These are phyloP conservation scores for Diaporthe helianthi DNA, from an alignment of 2,329 filamentous ascomycete genomes.

Conservation along the genomic window DNA sequence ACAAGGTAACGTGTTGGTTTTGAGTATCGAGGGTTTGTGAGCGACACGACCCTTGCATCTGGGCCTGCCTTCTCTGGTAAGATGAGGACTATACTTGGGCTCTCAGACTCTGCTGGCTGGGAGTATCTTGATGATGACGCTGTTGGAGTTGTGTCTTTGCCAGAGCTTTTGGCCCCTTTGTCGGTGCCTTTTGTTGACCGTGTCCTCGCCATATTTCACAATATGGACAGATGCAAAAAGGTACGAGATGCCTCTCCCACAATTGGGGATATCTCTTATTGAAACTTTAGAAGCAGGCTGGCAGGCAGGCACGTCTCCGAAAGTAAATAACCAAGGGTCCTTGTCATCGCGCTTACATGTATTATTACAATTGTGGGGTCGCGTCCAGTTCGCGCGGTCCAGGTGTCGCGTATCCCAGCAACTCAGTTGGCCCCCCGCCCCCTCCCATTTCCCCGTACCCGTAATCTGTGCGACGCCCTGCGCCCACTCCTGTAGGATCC, in stretches of 20 bases:
- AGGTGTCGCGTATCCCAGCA: conserved; percentile 16
- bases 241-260: not conserved
- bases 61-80: conserved; percentile 61
- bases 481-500: conserved; percentile 17
- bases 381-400: conserved; percentile 18
- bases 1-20: conserved; percentile 66
- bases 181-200: conserved; percentile 52
- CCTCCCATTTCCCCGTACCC: conserved; percentile 19
- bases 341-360: conserved; percentile 9
- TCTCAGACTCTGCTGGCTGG: conserved; percentile 49
- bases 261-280: not conserved
- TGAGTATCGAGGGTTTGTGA: conserved; percentile 64
- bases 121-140: conserved; percentile 49
- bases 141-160: conserved; percentile 38
- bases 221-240: not conserved
- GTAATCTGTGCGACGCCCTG: conserved; percentile 19
- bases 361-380: conserved; percentile 14
- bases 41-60: conserved; percentile 64
- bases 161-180: conserved; percentile 40
- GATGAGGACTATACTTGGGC: conserved; percentile 64
- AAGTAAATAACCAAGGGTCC: conserved; percentile 21
- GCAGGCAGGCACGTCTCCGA: not conserved
- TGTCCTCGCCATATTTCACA: conserved; percentile 56
- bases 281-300: too few species aligned
- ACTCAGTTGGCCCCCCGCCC: conserved; percentile 3